Evolutionary conservation across 345 rosid species (phyloP), one percentile per base, ranked within the genome.

Genomic region (Kandelia obovata): DNA sequence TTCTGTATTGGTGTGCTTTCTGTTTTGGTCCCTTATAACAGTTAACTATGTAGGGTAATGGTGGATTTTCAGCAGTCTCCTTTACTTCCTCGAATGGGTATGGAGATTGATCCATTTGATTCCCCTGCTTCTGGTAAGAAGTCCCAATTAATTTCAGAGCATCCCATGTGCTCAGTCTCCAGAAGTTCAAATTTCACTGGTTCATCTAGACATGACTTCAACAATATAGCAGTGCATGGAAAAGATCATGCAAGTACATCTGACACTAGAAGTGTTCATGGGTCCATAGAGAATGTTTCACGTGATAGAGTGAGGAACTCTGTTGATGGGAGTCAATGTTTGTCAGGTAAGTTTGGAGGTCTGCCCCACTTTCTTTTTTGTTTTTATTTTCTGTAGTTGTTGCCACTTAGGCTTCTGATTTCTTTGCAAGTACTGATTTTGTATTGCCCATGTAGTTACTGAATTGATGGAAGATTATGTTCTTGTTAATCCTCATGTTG

Each of bases 401-500:
- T 52, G 51, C 52, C 53, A 8, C 55, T 67, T 43, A 60, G 28
- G 68, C 35, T 37, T 49, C 27, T 67, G 16, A 6, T 67, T 66
- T 53, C 19, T n/a, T 34, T 49, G n/a, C 61, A 62, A 57, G 66
- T 67, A 34, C 71, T 78, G 51, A 76, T 73, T 72, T 66, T 60
- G 25, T 51, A 53, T 43, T 66, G 27, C 76, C 26, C 63, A 63
- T 73, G 58, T 76, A 84, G 88, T 77, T 77, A 69, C 82, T 76
- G 90, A 84, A 75, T 84, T 83, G 13, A 69, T 79, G 74, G 91
- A 84, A 66, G 94, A 84, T 37, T 91, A 91, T 71, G 97, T 91
- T 71, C 82, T 88, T 66, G 92, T 91, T 51, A 77, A 82, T 64
- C 77, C 76, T 56, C 87, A 79, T 76, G 81, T 72, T 75, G 70